These are phyloP conservation scores for Pezizomycotina sp. DNA, from an alignment of 2,329 filamentous ascomycete species.

Conservation along the genomic window DNA sequence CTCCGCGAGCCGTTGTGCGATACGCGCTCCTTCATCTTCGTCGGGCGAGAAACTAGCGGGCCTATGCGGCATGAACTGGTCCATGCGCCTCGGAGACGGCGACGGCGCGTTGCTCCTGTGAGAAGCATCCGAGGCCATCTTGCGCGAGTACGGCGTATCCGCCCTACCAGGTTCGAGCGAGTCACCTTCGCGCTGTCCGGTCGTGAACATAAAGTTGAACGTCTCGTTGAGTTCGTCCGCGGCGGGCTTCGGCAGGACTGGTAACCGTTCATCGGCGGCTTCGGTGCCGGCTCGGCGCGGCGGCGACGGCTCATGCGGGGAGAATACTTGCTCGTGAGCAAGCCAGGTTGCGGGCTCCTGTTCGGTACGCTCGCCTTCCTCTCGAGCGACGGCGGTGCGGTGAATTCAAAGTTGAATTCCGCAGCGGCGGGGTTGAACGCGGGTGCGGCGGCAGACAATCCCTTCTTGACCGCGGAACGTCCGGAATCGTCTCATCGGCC, in stretches of 20 bases:
- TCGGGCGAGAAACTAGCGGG: too few species aligned
- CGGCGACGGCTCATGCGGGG: too few species aligned
- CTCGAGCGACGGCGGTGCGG: background rate
- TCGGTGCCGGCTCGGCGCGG: too few species aligned
- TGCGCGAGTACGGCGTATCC: slow-evolving; percentile 13
- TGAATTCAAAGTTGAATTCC: slow-evolving; percentile 24
- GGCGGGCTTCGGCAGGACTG: slow-evolving; percentile 20
- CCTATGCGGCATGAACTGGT: too few species aligned
- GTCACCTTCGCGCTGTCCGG: slow-evolving; percentile 14
- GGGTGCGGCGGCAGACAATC: too few species aligned
- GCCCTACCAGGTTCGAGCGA: slow-evolving; percentile 11
- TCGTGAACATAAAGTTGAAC: slow-evolving; percentile 20
- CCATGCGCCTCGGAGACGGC: too few species aligned
- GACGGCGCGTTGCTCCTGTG: too few species aligned
- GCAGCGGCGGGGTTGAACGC: slow-evolving; percentile 18
- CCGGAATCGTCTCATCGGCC: slow-evolving; percentile 1
- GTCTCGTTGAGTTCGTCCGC: slow-evolving; percentile 25
- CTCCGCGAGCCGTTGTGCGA: too few species aligned
- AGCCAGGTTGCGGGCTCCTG: slow-evolving; percentile 1
- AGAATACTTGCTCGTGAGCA: too few species aligned
- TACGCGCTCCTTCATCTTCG: slow-evolving; percentile 33
- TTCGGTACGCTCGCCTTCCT: background rate
- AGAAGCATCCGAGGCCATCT: slow-evolving; percentile 13
- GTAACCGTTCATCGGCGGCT: slow-evolving; percentile 13
- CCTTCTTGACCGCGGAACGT: too few species aligned